A percentile compares a stretch with the other conserved stretches of the same genome.
phyloP scores from a whole-genome alignment of 768 basidiomycete genomes.

The Termitomyces sp. region DNA sequence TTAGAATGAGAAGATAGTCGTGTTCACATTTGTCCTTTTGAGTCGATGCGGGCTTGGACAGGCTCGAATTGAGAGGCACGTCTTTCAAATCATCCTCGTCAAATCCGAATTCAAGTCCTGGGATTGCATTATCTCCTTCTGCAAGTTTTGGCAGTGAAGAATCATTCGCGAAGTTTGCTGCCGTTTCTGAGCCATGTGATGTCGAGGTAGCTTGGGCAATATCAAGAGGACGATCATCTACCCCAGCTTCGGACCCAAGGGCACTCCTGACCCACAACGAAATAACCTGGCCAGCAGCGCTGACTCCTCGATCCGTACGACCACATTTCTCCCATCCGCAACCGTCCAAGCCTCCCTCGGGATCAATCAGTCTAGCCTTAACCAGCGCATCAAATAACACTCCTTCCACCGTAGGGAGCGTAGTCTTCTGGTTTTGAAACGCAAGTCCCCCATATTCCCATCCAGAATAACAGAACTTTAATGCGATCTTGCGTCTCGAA shows the following conservation, averaged over 20 bases:
- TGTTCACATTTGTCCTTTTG: slow-evolving; percentile 42
- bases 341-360: slow-evolving; percentile 67
- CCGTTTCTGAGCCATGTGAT: not conserved
- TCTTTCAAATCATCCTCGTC: slow-evolving; percentile 20
- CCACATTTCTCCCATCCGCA: slow-evolving; percentile 92
- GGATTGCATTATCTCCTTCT: slow-evolving; percentile 1
- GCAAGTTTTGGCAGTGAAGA: not conserved
- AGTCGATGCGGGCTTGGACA: slow-evolving; percentile 10
- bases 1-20: slow-evolving; percentile 75
- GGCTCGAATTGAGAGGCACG: slow-evolving; percentile 14
- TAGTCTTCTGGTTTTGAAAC: slow-evolving; percentile 62
- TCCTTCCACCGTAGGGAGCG: slow-evolving; percentile 87
- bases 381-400: slow-evolving; percentile 78
- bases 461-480: slow-evolving; percentile 90
- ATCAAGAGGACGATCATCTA: not conserved
- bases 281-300: slow-evolving; percentile 89
- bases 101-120: slow-evolving; percentile 17
- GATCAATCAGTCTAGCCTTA: slow-evolving; percentile 73
- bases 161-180: not conserved
- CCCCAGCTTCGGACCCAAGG: slow-evolving; percentile 24
- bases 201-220: not conserved
- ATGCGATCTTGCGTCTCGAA: slow-evolving; percentile 83
- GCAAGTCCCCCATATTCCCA: slow-evolving; percentile 91
- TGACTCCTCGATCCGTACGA: slow-evolving; percentile 92
- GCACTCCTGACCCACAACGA: slow-evolving; percentile 87